Evolutionary conservation across 768 basidiomycete genomes (phyloP), one percentile per base, ranked within the genome.

Genomic region (Zangia roseola): DNA sequence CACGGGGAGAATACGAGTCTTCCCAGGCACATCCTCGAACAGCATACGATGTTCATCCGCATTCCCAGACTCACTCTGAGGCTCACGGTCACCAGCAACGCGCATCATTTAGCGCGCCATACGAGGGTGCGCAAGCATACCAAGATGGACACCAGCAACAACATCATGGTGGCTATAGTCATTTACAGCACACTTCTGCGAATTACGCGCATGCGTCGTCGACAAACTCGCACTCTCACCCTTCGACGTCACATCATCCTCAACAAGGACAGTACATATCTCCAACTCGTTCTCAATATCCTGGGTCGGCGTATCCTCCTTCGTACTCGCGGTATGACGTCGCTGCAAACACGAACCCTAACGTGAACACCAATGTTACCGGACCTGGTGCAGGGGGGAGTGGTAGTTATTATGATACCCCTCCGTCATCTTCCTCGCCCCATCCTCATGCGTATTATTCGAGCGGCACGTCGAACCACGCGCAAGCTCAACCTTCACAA

Each of bases 311-410:
- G 5, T 66, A 69, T n/a, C 52, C 63, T 2, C 52, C 58, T 12
- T 56, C 68, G 7, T 67, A 69, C 17, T 43, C 64, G 10, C 61
- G 55, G 10, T 67, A 63, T 8, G 58, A 63, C 52, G 46, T 68
- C 54, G 31, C 67, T 69, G 45, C 64, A 6, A 59, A 39, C 14
- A 8, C 57, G 14, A 61, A 39, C 58, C 52, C 43, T 40, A 58
- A 42, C 35, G 44, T 39, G 46, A 60, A 47, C 19, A 16, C 46
- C 21, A 46, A 25, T 5, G 5, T 40, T 14, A 58, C 35, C 6
- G 60, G 57, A 12, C 37, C 51, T 21, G 56, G 38, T 28, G 25
- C 49, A 4, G 38, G 50, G 6, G 54, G 56, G 21, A 53, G 44
- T 30, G 50, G 54, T 1, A 50, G 58, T 8, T 63, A 69, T 26